phyloP scores from a whole-genome alignment of 1,284 basidiomycete species.

The Puccinia triticina region DNA sequence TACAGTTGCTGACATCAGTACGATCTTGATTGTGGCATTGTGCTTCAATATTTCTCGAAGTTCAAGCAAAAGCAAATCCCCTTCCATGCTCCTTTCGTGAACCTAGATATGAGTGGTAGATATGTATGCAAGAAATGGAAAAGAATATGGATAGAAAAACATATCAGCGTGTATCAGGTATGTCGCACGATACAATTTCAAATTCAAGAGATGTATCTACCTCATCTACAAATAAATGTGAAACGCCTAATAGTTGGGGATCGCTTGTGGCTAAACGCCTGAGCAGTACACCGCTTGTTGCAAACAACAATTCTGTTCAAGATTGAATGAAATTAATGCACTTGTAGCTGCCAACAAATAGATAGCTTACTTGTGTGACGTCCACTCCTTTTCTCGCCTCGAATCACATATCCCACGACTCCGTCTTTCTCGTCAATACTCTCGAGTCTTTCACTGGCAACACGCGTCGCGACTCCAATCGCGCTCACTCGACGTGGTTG shows the following conservation, averaged over 20 bases:
- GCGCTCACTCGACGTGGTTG: slow-evolving; percentile 89
- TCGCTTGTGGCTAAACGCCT: slow-evolving; percentile 74
- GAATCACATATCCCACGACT: slow-evolving; percentile 84
- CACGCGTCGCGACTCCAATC: slow-evolving; percentile 83
- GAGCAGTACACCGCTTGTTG: slow-evolving; percentile 88
- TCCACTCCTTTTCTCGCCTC: slow-evolving; percentile 78
- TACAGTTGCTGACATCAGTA: slow-evolving; percentile 83
- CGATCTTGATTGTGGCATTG: slow-evolving; percentile 76
- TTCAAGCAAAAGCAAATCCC: slow-evolving; percentile 86
- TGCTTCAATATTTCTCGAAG: slow-evolving; percentile 72
- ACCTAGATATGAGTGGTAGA: slow-evolving; percentile 65
- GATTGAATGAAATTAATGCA: neutral
- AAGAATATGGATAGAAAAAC: neutral
- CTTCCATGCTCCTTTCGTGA: slow-evolving; percentile 86
- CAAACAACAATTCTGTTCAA: slow-evolving; percentile 71
- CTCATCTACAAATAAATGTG: slow-evolving; percentile 89
- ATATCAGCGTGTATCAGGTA: slow-evolving; percentile 33
- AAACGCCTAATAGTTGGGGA: slow-evolving; percentile 71
- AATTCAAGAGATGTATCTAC: slow-evolving; percentile 61
- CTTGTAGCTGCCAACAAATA: too few relatives aligned
- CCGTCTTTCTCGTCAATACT: slow-evolving; percentile 66
- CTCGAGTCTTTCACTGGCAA: slow-evolving; percentile 80
- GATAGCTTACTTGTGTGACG: slow-evolving; percentile 64
- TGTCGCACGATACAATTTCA: slow-evolving; percentile 53
- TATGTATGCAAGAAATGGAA: slow-evolving; percentile 24